Evolutionary conservation across 129 eudicot genomes (phyloP), one percentile per base, ranked within the genome.

Genomic region (Chrysanthemum lavandulifolium): DNA sequence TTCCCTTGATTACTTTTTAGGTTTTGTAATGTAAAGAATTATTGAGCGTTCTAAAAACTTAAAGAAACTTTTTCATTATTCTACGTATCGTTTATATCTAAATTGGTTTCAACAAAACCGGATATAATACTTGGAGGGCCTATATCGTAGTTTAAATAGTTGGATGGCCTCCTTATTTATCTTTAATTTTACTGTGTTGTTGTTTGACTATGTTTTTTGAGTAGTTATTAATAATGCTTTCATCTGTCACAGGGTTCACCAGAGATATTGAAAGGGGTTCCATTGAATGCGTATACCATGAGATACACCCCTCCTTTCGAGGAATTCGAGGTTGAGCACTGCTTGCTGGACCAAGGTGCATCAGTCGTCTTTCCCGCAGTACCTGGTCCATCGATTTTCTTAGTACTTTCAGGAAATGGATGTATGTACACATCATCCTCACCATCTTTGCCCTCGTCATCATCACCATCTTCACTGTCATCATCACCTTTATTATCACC

Each of bases 321-420:
- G 68, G 97, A 92, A 79, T 92, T 92, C 63, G 97, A 92, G 86
- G 91, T 92, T 33, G 98, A 92, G 6, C 85, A 74, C 1, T 89
- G 95, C 57, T 51, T 72, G 59, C 82, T 94, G 13, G 72, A 81
- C 23, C 74, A 77, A 56, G 87, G 86, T 27, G 68, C 72, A 13
- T 80, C 90, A 0, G 83, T 79, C 23, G 72, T 76, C 9, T 86
- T 90, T 67, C 86, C 97, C 2, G 84, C 85, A 52, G 67, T 79
- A 14, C 81, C 83, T 2, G 90, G 92, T 52, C 97, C 98, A 1
- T 93, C 92, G 15, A 78, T 93, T 49, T 93, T 85, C 68, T 13
- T 90, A 69, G 85, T 90, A 48, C 78, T 81, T 33, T 69, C 72
- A 4, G 98, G 98, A 59, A 78, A 82, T 25, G 98, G 98, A 64